Evolutionary conservation across 1,284 basidiomycete species (phyloP).

Genomic region (Austroboletus rostrupii): DNA sequence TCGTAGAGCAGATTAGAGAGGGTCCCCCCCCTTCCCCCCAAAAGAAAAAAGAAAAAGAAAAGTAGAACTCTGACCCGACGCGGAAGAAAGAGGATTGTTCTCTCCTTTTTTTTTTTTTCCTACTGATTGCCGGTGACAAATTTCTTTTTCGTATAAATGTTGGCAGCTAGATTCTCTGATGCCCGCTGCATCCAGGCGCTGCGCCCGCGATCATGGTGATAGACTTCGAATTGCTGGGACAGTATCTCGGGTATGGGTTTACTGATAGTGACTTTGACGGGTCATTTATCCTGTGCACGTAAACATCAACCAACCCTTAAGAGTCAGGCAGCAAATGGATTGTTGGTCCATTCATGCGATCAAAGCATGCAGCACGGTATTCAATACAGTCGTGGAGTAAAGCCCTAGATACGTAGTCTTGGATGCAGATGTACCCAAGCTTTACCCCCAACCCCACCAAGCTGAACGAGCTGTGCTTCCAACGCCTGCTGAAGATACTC

Average conservation of each 20-base stretch:
- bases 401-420: constrained; percentile 17
- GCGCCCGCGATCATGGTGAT: not conserved
- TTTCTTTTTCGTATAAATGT: not conserved
- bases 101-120: not conserved
- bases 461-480: constrained; percentile 29
- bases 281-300: not conserved
- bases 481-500: constrained; percentile 31
- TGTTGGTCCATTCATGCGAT: constrained; percentile 11
- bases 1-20: constrained; percentile 14
- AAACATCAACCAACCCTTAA: constrained; percentile 3
- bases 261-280: constrained; percentile 4
- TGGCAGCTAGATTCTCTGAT: not conserved
- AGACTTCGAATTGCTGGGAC: not conserved
- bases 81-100: not conserved
- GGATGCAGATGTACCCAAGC: constrained; percentile 38
- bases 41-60: constrained; percentile 2
- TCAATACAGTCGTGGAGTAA: constrained; percentile 1
- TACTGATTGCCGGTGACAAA: not conserved
- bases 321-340: not conserved
- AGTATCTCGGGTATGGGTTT: not conserved
- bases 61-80: not conserved
- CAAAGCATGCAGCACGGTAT: constrained; percentile 6
- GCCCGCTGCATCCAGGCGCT: not conserved
- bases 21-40: not conserved
- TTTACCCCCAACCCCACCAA: constrained; percentile 31